Evolutionary conservation across 371 early-diverging fungal species (phyloP).

Genomic region (Mucor lusitanicus): DNA sequence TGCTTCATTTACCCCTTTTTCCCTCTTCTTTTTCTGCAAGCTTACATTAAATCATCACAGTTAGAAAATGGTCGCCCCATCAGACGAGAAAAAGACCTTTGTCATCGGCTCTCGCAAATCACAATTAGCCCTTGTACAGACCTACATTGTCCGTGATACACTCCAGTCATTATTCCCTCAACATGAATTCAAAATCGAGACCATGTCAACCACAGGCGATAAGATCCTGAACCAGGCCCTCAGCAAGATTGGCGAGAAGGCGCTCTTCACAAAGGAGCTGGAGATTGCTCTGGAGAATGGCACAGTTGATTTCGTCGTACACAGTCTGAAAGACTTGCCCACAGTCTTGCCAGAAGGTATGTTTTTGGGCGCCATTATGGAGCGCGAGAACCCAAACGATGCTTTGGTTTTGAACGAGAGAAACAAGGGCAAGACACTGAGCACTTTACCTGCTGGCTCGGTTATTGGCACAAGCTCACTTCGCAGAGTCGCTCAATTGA

Average conservation of each 20-base stretch:
- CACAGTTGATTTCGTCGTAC: constrained; percentile 91
- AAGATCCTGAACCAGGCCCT: constrained; percentile 83
- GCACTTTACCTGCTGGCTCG: constrained; percentile 75
- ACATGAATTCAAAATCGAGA: constrained; percentile 60
- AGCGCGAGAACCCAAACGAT: constrained; percentile 90
- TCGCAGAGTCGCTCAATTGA: constrained; percentile 88
- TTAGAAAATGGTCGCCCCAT: constrained; percentile 2
- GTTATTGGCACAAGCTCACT: constrained; percentile 93
- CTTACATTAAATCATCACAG: constrained; percentile 1
- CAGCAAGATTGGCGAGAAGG: constrained; percentile 91
- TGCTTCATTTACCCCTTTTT: background rate
- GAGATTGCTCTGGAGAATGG: constrained; percentile 78
- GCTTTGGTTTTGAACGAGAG: constrained; percentile 70
- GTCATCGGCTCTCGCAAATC: constrained; percentile 85
- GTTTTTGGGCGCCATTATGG: constrained; percentile 80
- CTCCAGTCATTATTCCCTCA: constrained; percentile 53
- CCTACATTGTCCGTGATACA: constrained; percentile 66
- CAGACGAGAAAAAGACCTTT: constrained; percentile 5
- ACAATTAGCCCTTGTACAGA: constrained; percentile 89
- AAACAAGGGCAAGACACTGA: constrained; percentile 44
- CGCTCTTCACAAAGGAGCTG: constrained; percentile 94
- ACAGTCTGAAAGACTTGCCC: constrained; percentile 94
- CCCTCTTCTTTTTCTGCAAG: background rate
- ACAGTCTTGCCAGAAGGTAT: constrained; percentile 86
- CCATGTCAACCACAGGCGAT: constrained; percentile 91